Base-by-base conservation (phyloP, 345 rosid species). In the Erysimum cheiranthoides region DNA sequence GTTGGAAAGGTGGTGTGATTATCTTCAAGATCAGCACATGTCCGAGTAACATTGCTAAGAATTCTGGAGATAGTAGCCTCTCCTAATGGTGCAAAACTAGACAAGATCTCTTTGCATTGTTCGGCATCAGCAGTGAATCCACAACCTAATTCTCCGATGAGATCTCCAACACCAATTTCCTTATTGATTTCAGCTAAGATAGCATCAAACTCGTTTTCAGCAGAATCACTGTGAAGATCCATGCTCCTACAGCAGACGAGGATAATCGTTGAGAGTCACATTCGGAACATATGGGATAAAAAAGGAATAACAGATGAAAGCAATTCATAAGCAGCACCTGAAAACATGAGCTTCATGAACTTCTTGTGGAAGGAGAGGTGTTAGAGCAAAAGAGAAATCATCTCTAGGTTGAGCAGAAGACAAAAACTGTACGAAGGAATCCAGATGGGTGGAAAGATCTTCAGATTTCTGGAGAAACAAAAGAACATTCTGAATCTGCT, bases 81-180 rank as follows among this genome's bases (percentile, higher is more conserved):
- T n/a, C 80, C 84, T 81, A 94, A 50, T 0, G 98, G 97, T 39
- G 74, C 68, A 58, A 91, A 90, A 52, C 74, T 85, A 73, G 98
- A 84, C 66, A 94, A 81, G 73, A 92, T 85, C 69, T 92, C 88
- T 76, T 79, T 85, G 82, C 97, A 94, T 31, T 83, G 95, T 43
- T 80, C 38, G 60, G 71, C 81, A 80, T 88, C 96, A 82, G 82
- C 78, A 3, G 98, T 89, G 87, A 93, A 85, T 47, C 92, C 97
- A 81, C 85, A 92, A 66, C 98, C 98, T 67, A 94, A 76, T 77
- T 94, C 97, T 84, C 80, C 90, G 82, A 92, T 81, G 56, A 90
- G 78, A 76, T 89, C 97, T 49, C 91, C 97, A 79, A 88, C 78
- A 77, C 85, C 77, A 73, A 82, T 80, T 79, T 94, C 97, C 84